These are phyloP conservation scores for Hemileccinum hortonii DNA, from an alignment of 1,284 basidiomycete genomes.

Conservation along the genomic window DNA sequence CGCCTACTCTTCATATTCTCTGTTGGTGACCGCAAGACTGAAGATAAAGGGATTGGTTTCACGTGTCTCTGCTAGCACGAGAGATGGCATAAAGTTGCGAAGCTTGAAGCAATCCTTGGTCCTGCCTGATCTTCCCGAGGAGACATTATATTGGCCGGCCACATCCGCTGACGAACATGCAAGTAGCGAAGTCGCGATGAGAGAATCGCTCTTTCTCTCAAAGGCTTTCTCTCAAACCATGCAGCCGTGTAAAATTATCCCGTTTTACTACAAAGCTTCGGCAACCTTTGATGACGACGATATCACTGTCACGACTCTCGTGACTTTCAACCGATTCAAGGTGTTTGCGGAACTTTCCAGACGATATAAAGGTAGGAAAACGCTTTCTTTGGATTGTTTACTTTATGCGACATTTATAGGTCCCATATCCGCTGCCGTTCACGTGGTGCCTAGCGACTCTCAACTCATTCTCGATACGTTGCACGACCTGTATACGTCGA, in stretches of 20 bases:
- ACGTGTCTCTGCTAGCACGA: neutral
- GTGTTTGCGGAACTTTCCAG: constrained; percentile 69
- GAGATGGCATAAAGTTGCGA: neutral
- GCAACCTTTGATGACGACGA: constrained; percentile 55
- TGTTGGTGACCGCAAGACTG: constrained; percentile 24
- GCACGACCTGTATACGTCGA: constrained; percentile 62
- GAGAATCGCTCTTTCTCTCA: constrained; percentile 53
- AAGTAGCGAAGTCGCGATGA: constrained; percentile 31
- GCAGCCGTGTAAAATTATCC: constrained; percentile 71
- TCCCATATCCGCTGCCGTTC: constrained; percentile 79
- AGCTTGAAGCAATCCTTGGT: constrained; percentile 1
- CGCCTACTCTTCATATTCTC: constrained; percentile 35
- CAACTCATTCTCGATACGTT: constrained; percentile 49
- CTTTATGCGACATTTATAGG: constrained; percentile 42
- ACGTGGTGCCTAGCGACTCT: constrained; percentile 48
- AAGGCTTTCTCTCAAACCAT: constrained; percentile 68
- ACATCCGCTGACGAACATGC: constrained; percentile 12
- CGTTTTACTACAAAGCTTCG: constrained; percentile 73
- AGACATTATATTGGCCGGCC: constrained; percentile 20
- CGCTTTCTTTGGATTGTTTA: neutral
- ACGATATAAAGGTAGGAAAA: constrained; percentile 63
- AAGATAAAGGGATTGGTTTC: constrained; percentile 15
- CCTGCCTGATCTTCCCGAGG: constrained; percentile 10
- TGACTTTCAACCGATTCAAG: constrained; percentile 75
- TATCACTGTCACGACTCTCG: constrained; percentile 80